Base-by-base conservation (phyloP, 2,329 filamentous ascomycete genomes). In the Ceratocystis diversiconidia region DNA sequence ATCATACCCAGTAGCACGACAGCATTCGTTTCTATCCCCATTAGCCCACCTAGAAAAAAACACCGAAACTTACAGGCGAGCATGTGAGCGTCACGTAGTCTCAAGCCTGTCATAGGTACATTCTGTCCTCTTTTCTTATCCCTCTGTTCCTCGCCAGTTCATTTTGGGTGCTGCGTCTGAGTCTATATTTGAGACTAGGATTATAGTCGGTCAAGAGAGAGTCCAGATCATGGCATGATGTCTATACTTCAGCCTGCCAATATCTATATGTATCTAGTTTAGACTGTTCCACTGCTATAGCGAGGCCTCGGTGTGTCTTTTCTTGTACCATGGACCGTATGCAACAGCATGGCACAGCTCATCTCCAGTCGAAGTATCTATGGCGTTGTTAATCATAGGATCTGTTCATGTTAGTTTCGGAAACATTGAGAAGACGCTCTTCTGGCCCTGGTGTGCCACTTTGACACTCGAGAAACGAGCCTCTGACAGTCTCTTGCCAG, bases 401-500 rank as follows among this genome's bases (percentile, higher is more conserved):
- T 32, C 55, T 5, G 15, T 50, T 66, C 17, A 22, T 28, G 5
- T 32, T 30, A 22, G 25, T 50, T 41, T 32, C 12, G 63, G 62
- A 65, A 63, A 83, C 70, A 83, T 75, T 22, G 75, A 77, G 70
- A 84, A 81, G 55, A 92, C 83, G 73, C 85, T 88, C 69, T 76
- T 76, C 73, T 91, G 88, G 3, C 81, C 79, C 69, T 79, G 82
- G 0, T 81, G 73, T 5, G 84, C 85, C 62, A 88, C 74, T 70
- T 82, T 85, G 69, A 88, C 73, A 55, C 79, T 81, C 43, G 83
- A 79, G 72, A 92, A 96, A 64, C 82, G 79, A 32, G 85, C 81
- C 75, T 96, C 92, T 0, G 88, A 80, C 52, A 95, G 78, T 65
- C 91, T 80, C 73, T 83, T 89, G 2, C 86, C 87, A 1, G 82